Evolutionary conservation across 208 protist species (phyloP).

Genomic region (Leishmania tropica): DNA sequence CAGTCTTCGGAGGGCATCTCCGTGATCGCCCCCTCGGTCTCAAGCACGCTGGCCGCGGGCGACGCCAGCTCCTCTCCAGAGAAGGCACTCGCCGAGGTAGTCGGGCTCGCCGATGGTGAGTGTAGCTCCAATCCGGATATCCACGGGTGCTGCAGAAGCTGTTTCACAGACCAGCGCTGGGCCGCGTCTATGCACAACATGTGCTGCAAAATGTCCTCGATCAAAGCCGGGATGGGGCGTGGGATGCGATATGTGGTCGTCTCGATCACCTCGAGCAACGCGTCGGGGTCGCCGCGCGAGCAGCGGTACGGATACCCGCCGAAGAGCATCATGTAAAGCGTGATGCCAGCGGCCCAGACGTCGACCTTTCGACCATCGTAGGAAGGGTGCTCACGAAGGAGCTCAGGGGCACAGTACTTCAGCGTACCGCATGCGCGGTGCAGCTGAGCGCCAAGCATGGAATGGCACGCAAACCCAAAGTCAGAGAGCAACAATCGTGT

Average conservation of each 20-base stretch:
- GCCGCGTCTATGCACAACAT: constrained; percentile 79
- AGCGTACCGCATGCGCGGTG: constrained; percentile 79
- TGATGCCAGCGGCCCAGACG: constrained; percentile 90
- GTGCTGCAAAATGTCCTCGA: constrained; percentile 61
- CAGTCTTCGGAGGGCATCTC: constrained; percentile 21
- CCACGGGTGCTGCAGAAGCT: constrained; percentile 82
- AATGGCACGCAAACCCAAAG: constrained; percentile 88
- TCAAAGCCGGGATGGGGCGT: constrained; percentile 35
- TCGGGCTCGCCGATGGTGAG: constrained; percentile 8
- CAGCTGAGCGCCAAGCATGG: constrained; percentile 37
- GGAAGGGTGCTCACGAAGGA: constrained; percentile 59
- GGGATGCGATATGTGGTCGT: constrained; percentile 66
- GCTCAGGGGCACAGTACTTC: constrained; percentile 85
- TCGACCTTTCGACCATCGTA: constrained; percentile 93
- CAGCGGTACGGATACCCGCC: constrained; percentile 93
- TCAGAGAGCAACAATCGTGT: constrained; percentile 78
- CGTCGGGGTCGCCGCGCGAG: constrained; percentile 41
- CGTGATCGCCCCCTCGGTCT: constrained; percentile 2
- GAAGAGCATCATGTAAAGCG: constrained; percentile 92
- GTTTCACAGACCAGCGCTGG: constrained; percentile 74
- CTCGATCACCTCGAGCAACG: constrained; percentile 61
- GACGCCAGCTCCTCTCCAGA: background rate
- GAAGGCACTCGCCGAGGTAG: background rate
- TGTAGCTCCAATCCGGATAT: constrained; percentile 32
- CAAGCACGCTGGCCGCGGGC: background rate